Evolutionary conservation across 2,329 filamentous ascomycete genomes (phyloP), one percentile per base, ranked within the genome.

Genomic region (Fusarium sp.): DNA sequence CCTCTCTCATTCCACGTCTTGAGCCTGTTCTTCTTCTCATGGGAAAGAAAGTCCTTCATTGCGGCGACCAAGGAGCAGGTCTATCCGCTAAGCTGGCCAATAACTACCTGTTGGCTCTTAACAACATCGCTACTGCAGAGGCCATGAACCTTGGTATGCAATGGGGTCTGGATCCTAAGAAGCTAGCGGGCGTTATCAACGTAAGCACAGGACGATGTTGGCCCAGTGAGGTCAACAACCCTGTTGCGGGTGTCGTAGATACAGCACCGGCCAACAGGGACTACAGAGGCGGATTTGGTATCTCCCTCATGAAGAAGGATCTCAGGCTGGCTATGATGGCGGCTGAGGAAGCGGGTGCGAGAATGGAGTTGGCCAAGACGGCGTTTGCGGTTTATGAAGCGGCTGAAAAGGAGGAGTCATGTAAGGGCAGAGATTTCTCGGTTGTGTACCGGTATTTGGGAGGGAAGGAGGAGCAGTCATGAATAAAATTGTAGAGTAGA

Each of bases 191-290:
- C 50, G 89, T 99, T 79, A 93, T 99, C 82, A 98, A 97, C 77
- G 91, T 91, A 5, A 96, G 93, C 72, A 97, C 95, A 1, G 96
- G 96, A n/a, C 88, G 86, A 69, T 98, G 94, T 84, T 99, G 96
- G 96, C 94, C 95, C 2, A 96, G 91, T 73, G 94, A 97, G 80
- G 84, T 97, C 65, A 99, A 99, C 80, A 98, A 98, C 76, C 96
- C 96, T 0, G 94, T 98, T 5, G 89, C 89, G 13, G 94, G 94
- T 15, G 94, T 97, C 0, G 85, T 95, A 21, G 88, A 90, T 63
- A 87, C 85, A 1, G 87, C 93, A 3, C 94, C 95, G 0, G 91
- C 94, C 0, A 87, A 85, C 54, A 84, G 91, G 57, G 94, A 91
- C 53, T 99, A 94, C 73, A 79, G 82, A 18, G 92, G 92, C 43